A percentile compares a stretch with the other conserved stretches of the same genome.
Conservation (phyloP, 1,284 basidiomycete genomes). For the Chondrostereum purpureum region DNA sequence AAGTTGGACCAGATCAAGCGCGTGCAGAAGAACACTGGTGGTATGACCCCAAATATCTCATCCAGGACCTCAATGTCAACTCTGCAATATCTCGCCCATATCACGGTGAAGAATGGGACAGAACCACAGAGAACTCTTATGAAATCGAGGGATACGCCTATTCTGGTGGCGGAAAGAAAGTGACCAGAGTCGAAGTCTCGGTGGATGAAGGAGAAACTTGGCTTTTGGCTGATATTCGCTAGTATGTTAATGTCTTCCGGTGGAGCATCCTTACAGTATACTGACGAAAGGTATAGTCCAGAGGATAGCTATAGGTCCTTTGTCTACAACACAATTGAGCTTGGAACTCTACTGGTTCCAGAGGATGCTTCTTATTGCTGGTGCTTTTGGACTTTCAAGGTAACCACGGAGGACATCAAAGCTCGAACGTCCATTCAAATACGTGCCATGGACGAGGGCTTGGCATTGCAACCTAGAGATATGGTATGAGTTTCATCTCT, state of each 20-base stretch:
- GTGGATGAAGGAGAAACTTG: constrained; percentile 54
- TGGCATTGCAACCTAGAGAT: constrained; percentile 41
- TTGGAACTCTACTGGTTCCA: constrained; percentile 38
- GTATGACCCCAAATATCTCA: constrained; percentile 49
- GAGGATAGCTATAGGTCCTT: constrained; percentile 47
- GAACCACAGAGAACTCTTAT: constrained; percentile 25
- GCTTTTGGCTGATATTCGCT: constrained; percentile 38
- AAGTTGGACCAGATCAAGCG: constrained; percentile 51
- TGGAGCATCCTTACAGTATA: constrained; percentile 10
- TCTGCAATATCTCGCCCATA: constrained; percentile 53
- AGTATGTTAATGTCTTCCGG: constrained; percentile 8
- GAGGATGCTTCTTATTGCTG: constrained; percentile 55
- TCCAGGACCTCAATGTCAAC: constrained; percentile 20
- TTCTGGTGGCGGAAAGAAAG: constrained; percentile 56
- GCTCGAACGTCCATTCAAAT: constrained; percentile 38
- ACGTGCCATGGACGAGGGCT: constrained; percentile 52
- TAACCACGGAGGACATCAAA: constrained; percentile 30
- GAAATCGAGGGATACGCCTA: constrained; percentile 56
- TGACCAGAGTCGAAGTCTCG: constrained; percentile 57
- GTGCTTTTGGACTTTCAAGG: constrained; percentile 56
- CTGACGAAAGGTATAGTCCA: constrained; percentile 31
- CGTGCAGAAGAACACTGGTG: constrained; percentile 53
- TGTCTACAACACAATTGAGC: constrained; percentile 22
- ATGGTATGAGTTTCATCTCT: constrained; percentile 24
- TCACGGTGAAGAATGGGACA: constrained; percentile 44